Base-by-base conservation (phyloP, 352 stramenopile genomes). In the Phytophthora meadii region DNA sequence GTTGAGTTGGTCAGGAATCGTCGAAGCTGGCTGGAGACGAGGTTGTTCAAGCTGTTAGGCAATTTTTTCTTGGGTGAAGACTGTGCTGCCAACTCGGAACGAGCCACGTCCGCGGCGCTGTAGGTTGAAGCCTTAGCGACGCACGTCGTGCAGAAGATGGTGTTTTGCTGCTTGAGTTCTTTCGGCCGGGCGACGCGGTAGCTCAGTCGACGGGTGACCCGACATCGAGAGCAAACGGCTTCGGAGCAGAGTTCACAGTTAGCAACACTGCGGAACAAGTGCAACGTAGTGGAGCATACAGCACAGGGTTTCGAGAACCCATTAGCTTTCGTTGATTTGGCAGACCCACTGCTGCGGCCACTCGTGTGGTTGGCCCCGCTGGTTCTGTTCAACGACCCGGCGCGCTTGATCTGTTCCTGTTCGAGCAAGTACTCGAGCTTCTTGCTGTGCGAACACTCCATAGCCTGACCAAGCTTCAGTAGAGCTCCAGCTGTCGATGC, bases 381-480 rank as follows among this genome's bases (percentile, higher is more conserved):
- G 6, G 14, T 54, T 49, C 51, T 67, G 50, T 53, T 67, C 27
- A 42, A 32, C 15, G 34, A 12, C 24, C 27, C 28, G 3, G 58
- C 22, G 3, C 49, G 58, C 54, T 72, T 81, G 9, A 69, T 55
- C 22, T 71, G 67, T 27, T 71, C 47, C 24, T 71, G 61, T 32
- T 71, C 67, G 22, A 88, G 53, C 57, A 79, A 65, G 42, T 83
- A 81, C 57, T 80, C 72, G 32, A 90, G 76, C 45, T 92, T 92
- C 60, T 90, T 90, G 61, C 84, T 85, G 56, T 78, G 72, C 2
- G 79, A 73, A 53, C 74, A 82, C 67, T 92, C 59, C 61, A 80
- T 19, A 36, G 61, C 61, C 32, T 71, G 61, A 10, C 70, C 56
- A 5, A 76, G 70, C n/a, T 69, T 72, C 7, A 87, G 32, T 42